phyloP scores from a whole-genome alignment of 164 flowering plant species.

The Liriodendron chinense region DNA sequence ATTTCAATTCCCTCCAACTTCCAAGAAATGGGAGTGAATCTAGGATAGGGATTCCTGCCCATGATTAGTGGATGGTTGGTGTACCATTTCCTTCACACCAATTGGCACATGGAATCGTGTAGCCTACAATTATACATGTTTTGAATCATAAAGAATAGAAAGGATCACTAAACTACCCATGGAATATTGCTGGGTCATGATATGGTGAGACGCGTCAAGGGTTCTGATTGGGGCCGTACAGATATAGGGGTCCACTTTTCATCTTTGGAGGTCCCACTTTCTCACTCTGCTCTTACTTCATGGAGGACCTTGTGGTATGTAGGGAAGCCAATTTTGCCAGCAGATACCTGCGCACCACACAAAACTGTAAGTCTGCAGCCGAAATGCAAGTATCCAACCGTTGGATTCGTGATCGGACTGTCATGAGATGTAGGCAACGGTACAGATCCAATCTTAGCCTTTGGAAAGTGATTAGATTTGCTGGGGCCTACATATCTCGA shows the following conservation, averaged over 20 bases:
- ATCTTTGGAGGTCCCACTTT: not conserved
- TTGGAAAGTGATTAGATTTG: too few species aligned
- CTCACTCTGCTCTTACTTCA: constrained; percentile 46
- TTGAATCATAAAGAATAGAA: not conserved
- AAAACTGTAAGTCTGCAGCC: not conserved
- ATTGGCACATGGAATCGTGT: not conserved
- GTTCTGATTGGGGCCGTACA: not conserved
- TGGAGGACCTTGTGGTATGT: constrained; percentile 49
- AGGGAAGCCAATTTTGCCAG: constrained; percentile 58
- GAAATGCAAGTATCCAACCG: too few species aligned
- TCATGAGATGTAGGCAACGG: too few species aligned
- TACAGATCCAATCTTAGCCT: too few species aligned
- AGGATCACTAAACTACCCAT: not conserved
- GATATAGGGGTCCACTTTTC: not conserved
- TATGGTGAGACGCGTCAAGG: not conserved
- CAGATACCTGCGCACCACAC: constrained; percentile 46
- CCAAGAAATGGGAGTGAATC: too few species aligned
- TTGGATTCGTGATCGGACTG: too few species aligned
- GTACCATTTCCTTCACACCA: too few species aligned
- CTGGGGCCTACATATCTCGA: too few species aligned
- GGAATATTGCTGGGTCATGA: not conserved
- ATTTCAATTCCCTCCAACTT: too few species aligned
- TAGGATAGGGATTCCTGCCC: too few species aligned
- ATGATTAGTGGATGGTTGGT: too few species aligned
- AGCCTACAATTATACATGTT: not conserved